These are phyloP conservation scores for Cryptomeria japonica DNA, from an alignment of 75 land plant genomes.

Conservation along the genomic window DNA sequence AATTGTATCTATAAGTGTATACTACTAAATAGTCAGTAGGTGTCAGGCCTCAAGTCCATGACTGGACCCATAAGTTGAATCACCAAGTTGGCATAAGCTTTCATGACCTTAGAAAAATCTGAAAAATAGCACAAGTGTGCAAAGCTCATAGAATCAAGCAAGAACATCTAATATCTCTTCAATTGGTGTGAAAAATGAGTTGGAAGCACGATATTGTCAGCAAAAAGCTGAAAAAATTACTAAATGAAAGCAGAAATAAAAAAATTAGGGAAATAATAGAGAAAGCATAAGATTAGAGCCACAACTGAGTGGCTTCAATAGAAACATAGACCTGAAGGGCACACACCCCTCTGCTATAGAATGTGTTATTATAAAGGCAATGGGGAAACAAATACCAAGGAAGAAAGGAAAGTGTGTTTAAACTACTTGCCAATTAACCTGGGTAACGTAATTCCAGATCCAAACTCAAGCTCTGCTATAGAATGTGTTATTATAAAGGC, in stretches of 20 bases:
- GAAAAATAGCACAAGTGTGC: not conserved
- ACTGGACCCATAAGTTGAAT: not conserved
- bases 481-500: not conserved
- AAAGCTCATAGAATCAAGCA: not conserved
- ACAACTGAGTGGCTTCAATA: not conserved
- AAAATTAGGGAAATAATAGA: not conserved
- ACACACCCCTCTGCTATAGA: not conserved
- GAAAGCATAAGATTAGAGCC: not conserved
- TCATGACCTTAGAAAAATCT: not conserved
- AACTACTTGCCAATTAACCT: no score
- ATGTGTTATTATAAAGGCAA: not conserved
- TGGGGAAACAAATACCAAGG: not conserved
- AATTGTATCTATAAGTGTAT: no score
- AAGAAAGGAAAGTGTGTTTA: no score
- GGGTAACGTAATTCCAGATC: no score
- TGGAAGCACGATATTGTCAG: not conserved
- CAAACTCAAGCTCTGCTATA: not conserved
- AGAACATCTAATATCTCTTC: not conserved
- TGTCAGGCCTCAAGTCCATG: not conserved
- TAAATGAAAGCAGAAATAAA: not conserved
- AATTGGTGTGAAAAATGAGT: not conserved
- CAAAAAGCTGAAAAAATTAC: not conserved
- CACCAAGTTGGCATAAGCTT: not conserved
- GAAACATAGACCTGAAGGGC: not conserved
- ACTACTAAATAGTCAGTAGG: not conserved